Evolutionary conservation across 768 basidiomycete genomes (phyloP), one percentile per base, ranked within the genome.

Genomic region (Mycena chlorophos): DNA sequence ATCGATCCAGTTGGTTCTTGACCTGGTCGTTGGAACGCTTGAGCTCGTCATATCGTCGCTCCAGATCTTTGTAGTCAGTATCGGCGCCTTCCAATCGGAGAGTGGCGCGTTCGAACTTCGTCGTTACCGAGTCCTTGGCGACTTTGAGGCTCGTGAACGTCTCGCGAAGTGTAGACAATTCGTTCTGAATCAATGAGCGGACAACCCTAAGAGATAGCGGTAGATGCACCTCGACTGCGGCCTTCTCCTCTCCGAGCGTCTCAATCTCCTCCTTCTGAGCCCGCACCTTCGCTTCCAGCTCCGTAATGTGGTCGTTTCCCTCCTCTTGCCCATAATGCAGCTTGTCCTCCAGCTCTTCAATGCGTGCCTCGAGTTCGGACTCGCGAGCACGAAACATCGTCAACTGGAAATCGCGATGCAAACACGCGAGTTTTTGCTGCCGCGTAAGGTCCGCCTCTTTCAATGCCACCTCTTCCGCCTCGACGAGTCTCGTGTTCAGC

Each of bases 341-440:
- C 50, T 78, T 70, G 6, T 79, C 79, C 66, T 85, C 79, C n/a
- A 85, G 63, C 31, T 81, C 75, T 22, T 71, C 74, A 8, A 88
- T 67, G 56, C 75, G 77, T 38, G 70, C 66, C 62, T 88, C 84
- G 43, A 88, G 69, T 60, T 85, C 85, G 14, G 74, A 72, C 61
- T 89, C 88, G 48, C 76, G 75, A 19, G 76, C 76, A 67, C 86
- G 84, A 63, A 88, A 90, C 69, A 83, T 77, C n/a, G 78, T 81
- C 49, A 91, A 78, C 65, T 81, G 80, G 63, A 75, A 82, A 56
- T 92, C 89, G 53, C 88, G 73, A 64, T 86, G 84, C 31, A 87
- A 60, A 42, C 80, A 69, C 49, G 80, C 75, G 29, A 88, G 62
- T 51, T 81, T 84, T 71, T 89, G 87, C 58, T 70, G 70, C 59